Evolutionary conservation across 2,329 filamentous ascomycete species (phyloP).

Genomic region (Pseudogymnoascus sp.): DNA sequence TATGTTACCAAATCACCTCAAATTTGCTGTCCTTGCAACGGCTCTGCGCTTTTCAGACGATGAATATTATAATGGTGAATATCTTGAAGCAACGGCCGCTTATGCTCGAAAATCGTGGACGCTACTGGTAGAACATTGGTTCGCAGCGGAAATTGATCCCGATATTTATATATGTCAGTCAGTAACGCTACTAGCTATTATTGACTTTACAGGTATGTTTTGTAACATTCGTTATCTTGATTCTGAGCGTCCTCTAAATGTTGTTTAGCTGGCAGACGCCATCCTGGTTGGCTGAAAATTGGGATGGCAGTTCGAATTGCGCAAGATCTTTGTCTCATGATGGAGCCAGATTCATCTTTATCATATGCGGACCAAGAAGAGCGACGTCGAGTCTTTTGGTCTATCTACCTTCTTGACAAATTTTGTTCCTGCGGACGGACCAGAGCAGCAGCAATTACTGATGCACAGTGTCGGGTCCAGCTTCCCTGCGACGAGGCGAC

Average conservation of each 20-base stretch:
- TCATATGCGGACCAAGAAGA: constrained; percentile 26
- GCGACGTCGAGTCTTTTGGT: constrained; percentile 31
- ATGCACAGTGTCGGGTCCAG: constrained; percentile 27
- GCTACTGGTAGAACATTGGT: constrained; percentile 28
- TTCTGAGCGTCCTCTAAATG: not conserved
- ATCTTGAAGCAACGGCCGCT: constrained; percentile 19
- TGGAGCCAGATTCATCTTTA: constrained; percentile 23
- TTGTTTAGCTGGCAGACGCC: constrained; percentile 24
- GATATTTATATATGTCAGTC: constrained; percentile 31
- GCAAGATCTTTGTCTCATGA: constrained; percentile 29
- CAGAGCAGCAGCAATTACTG: constrained; percentile 28
- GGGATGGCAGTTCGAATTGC: constrained; percentile 28
- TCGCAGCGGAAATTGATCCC: constrained; percentile 25
- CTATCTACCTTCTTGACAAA: constrained; percentile 31
- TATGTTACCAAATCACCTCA: constrained; percentile 24
- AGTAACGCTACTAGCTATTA: constrained; percentile 29
- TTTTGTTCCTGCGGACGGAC: constrained; percentile 30
- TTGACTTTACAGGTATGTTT: constrained; percentile 31
- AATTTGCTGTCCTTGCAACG: constrained; percentile 28
- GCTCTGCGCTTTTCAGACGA: constrained; percentile 27
- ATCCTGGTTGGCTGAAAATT: constrained; percentile 31
- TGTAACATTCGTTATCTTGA: not conserved
- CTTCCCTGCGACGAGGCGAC: constrained; percentile 25
- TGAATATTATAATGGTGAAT: constrained; percentile 23
- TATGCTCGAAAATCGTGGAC: constrained; percentile 30